phyloP scores from a whole-genome alignment of 1,139 yeast genomes.

The Magnusiomyces tetraspermus region DNA sequence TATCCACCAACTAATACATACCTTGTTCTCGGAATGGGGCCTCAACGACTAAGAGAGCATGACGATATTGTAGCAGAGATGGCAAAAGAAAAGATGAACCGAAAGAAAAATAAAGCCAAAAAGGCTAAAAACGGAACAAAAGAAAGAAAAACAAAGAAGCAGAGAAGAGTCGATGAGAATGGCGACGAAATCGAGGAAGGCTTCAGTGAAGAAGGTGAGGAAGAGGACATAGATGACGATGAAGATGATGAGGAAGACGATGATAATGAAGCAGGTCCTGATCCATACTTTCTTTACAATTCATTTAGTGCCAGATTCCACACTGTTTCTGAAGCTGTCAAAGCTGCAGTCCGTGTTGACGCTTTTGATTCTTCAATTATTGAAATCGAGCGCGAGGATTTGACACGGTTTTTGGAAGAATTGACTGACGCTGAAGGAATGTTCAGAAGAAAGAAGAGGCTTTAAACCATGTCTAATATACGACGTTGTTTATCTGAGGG shows the following conservation, averaged over 20 bases:
- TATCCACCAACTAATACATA: slow-evolving; percentile 70
- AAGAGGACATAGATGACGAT: slow-evolving; percentile 13
- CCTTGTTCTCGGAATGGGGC: slow-evolving; percentile 83
- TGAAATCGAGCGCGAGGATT: slow-evolving; percentile 79
- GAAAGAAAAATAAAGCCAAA: slow-evolving; percentile 19
- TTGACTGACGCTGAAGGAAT: slow-evolving; percentile 36
- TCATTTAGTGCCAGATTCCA: slow-evolving; percentile 88
- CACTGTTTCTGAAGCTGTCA: slow-evolving; percentile 69
- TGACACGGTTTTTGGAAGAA: slow-evolving; percentile 77
- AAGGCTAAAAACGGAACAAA: slow-evolving; percentile 20
- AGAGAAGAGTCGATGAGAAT: neutral
- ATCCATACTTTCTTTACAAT: slow-evolving; percentile 37
- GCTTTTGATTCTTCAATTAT: slow-evolving; percentile 91
- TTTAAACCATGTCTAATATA: too few relatives aligned
- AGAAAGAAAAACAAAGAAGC: neutral
- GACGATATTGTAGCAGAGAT: slow-evolving; percentile 20
- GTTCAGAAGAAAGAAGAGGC: neutral
- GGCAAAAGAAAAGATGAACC: slow-evolving; percentile 16
- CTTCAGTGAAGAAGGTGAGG: neutral
- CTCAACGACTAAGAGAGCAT: slow-evolving; percentile 53
- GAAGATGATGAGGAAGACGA: slow-evolving; percentile 20
- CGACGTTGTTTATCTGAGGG: too few relatives aligned
- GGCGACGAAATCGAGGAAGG: neutral
- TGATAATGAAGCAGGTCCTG: slow-evolving; percentile 21
- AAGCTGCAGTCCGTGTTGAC: slow-evolving; percentile 84